Evolutionary conservation across 306 rosid species (phyloP), one percentile per base, ranked within the genome.

Genomic region (Ochetophila trinervis): DNA sequence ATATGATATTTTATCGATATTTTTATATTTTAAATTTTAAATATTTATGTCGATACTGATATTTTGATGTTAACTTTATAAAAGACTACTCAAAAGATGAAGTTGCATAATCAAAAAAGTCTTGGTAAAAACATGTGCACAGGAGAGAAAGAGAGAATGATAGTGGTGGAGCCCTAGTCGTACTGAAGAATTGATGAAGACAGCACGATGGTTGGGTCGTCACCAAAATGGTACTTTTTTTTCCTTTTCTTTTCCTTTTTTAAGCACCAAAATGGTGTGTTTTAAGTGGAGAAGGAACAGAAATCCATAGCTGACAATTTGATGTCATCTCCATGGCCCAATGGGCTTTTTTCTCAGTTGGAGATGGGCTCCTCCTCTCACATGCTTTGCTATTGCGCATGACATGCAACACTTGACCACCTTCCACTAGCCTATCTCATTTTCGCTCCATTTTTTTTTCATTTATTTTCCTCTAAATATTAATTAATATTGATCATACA

Each of bases 181-280:
- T 34, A 17, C 36, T 76, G 37, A 59, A 65, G 48, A 61, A 57
- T 35, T 23, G 84, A 84, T 60, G 70, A 63, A 67, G 89, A 81
- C 86, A 66, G 73, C 78, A 78, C 89, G 45, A 57, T 23, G 74
- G 82, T 60, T 49, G 20, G 64, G 69, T 44, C 42, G 55, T 69
- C 67, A 22, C 83, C 60, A 21, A 54, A 67, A 77, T 59, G 11
- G 22, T 13, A 11, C 15, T 17, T 44, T 44, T 3, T 44, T 45
- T 2, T 8, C 10, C 1, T 27, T 27, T 27, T 27, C 32, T 47
- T 47, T 47, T 8, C 10, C 10, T 47, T 1, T 27, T 27, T 27
- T 27, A 1, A 27, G 4, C 32, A 27, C 32, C 3, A 27, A 27
- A 27, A 62, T 57, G 17, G 19, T 6, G 6, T 50, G n/a, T 23